phyloP scores from a whole-genome alignment of 2,329 filamentous ascomycete species.

The Cladosporium sp. region DNA sequence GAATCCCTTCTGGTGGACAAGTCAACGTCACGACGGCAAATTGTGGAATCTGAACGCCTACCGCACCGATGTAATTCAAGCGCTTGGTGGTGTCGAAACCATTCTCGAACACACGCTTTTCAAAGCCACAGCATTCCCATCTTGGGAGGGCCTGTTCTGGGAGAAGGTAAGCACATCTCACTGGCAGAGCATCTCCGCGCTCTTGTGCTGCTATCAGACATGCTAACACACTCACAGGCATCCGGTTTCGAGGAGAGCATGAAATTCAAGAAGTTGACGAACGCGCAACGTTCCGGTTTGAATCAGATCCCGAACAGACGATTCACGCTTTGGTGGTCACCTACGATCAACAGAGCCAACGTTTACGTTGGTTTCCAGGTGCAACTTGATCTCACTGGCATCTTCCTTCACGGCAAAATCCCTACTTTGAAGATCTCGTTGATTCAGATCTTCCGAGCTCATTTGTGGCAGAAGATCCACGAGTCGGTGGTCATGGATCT shows the following conservation, averaged over 20 bases:
- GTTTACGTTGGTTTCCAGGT: conserved; percentile 99
- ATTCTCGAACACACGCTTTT: conserved; percentile 95
- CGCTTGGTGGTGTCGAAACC: conserved; percentile 91
- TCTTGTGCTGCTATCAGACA: conserved; percentile 27
- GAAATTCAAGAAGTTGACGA: conserved; percentile 99
- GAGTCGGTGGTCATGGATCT: conserved; percentile 98
- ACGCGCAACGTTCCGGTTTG: conserved; percentile 90
- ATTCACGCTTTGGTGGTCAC: conserved; percentile 96
- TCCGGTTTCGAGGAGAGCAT: conserved; percentile 50
- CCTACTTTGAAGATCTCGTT: conserved; percentile 95
- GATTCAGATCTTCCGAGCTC: conserved; percentile 98
- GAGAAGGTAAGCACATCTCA: conserved; percentile 40
- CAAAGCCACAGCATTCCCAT: conserved; percentile 91
- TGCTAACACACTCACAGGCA: conserved; percentile 14
- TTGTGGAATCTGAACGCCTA: conserved; percentile 96
- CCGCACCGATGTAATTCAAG: conserved; percentile 93
- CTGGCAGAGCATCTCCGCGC: conserved; percentile 23
- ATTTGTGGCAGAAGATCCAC: conserved; percentile 99
- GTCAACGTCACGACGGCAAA: conserved; percentile 92
- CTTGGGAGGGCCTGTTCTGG: conserved; percentile 96
- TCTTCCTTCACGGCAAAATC: conserved; percentile 98
- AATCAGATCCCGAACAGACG: conserved; percentile 98
- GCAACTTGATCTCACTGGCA: conserved; percentile 93
- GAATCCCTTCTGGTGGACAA: conserved; percentile 96
- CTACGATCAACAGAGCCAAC: conserved; percentile 59